A percentile compares a stretch with the other conserved stretches of the same genome.
These are phyloP conservation scores for Phytophthora pluvialis DNA, from an alignment of 352 stramenopile species.

Conservation along the genomic window DNA sequence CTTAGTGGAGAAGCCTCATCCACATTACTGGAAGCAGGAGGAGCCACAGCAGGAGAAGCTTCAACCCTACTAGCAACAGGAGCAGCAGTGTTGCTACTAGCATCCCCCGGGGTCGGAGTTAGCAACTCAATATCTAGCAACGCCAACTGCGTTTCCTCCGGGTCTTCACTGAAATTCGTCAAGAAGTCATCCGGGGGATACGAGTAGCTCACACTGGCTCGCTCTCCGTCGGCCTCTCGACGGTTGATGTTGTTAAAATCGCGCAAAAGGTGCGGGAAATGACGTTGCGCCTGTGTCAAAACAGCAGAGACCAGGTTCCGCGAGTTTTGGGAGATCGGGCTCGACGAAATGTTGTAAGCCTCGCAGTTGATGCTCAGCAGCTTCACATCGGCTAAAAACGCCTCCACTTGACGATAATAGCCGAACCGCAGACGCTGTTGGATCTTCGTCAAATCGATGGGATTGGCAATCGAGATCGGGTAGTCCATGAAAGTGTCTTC, in stretches of 20 bases:
- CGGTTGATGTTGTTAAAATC: slow-evolving; percentile 30
- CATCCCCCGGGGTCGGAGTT: slow-evolving; percentile 4
- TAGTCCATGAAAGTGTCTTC: slow-evolving; percentile 82
- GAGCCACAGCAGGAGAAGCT: neutral
- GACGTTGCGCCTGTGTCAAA: slow-evolving; percentile 61
- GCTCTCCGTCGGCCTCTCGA: slow-evolving; percentile 28
- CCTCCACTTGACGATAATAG: slow-evolving; percentile 89
- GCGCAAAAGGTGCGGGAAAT: slow-evolving; percentile 61
- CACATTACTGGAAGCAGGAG: slow-evolving; percentile 1
- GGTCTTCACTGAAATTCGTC: slow-evolving; percentile 43
- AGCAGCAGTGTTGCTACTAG: neutral
- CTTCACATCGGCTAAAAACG: slow-evolving; percentile 79
- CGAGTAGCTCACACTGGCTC: slow-evolving; percentile 28
- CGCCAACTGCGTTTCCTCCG: slow-evolving; percentile 41
- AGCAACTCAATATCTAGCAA: slow-evolving; percentile 39
- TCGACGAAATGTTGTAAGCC: slow-evolving; percentile 86
- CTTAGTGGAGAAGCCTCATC: slow-evolving; percentile 19
- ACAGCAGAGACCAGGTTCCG: slow-evolving; percentile 70
- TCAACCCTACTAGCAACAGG: slow-evolving; percentile 14
- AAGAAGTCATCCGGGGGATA: slow-evolving; percentile 72
- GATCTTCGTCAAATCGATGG: slow-evolving; percentile 87
- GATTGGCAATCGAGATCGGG: slow-evolving; percentile 81
- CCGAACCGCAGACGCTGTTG: slow-evolving; percentile 58
- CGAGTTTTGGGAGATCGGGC: slow-evolving; percentile 82
- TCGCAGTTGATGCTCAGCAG: slow-evolving; percentile 83